Evolutionary conservation across 139 green algal genomes (phyloP).

Genomic region (Diplosphaera chodatii): DNA sequence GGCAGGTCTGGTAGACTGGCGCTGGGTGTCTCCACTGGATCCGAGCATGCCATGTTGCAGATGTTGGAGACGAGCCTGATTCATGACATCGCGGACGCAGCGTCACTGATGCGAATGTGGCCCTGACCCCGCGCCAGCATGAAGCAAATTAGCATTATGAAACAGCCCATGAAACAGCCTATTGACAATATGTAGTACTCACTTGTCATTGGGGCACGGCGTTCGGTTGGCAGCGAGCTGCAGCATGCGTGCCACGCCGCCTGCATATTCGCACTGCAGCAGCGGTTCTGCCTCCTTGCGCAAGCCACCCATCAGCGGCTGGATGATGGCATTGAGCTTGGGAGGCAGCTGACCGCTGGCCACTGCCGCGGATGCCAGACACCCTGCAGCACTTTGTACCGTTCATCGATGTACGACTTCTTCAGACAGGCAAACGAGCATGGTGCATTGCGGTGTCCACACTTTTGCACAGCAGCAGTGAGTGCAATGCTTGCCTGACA

Average conservation of each 20-base stretch:
- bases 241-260: slow-evolving; percentile 69
- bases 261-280: slow-evolving; percentile 50
- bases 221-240: slow-evolving; percentile 40
- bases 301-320: slow-evolving; percentile 83
- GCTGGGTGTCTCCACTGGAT: slow-evolving; percentile 41
- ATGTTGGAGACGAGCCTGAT: slow-evolving; percentile 79
- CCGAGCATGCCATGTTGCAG: slow-evolving; percentile 61
- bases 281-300: slow-evolving; percentile 58
- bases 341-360: slow-evolving; percentile 48
- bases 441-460: too few relatives aligned
- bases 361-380: slow-evolving; percentile 21
- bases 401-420: neutral
- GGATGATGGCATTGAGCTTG: slow-evolving; percentile 90
- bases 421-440: too few relatives aligned
- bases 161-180: too few relatives aligned
- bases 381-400: neutral
- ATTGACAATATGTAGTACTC: too few relatives aligned
- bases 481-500: neutral
- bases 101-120: too few relatives aligned
- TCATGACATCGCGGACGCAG: too few relatives aligned
- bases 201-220: slow-evolving; percentile 80
- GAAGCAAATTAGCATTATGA: too few relatives aligned
- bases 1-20: slow-evolving; percentile 9
- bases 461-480: too few relatives aligned
- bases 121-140: neutral